Percentiles rank a stretch among this genome's conserved stretches.
phyloP scores from a whole-genome alignment of 2,329 filamentous ascomycete species.

The Aulographum hederae region DNA sequence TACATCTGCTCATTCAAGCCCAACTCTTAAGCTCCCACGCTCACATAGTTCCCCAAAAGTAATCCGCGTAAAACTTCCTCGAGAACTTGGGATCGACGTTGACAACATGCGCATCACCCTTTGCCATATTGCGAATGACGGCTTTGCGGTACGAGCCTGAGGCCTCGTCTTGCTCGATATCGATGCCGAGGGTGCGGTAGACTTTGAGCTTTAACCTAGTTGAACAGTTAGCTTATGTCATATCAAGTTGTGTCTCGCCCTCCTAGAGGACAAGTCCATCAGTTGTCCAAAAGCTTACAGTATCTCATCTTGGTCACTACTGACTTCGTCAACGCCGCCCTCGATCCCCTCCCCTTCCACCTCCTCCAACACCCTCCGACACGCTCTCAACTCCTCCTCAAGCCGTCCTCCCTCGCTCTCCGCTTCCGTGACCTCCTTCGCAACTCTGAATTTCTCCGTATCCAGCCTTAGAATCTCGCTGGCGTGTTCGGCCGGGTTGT shows the following conservation, averaged over 20 bases:
- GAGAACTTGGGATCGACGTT: constrained; percentile 90
- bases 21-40: no score
- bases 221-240: no score
- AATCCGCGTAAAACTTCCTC: constrained; percentile 81
- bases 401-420: constrained; percentile 94
- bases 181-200: constrained; percentile 79
- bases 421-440: constrained; percentile 76
- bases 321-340: constrained; percentile 39
- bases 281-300: background rate
- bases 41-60: constrained; percentile 70
- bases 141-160: constrained; percentile 71
- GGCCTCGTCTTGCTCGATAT: constrained; percentile 58
- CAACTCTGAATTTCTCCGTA: constrained; percentile 82
- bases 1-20: no score
- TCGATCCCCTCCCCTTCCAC: constrained; percentile 78
- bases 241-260: no score
- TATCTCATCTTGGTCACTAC: background rate
- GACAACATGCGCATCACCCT: constrained; percentile 85
- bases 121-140: constrained; percentile 65
- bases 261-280: no score
- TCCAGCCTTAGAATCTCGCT: constrained; percentile 72
- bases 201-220: constrained; percentile 63
- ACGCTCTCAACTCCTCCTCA: constrained; percentile 55
- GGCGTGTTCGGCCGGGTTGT: constrained; percentile 66
- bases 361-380: constrained; percentile 59